Percentiles rank a stretch among this genome's conserved stretches.
These are phyloP conservation scores for Oidium heveae DNA, from an alignment of 2,329 filamentous ascomycete genomes.

Conservation along the genomic window DNA sequence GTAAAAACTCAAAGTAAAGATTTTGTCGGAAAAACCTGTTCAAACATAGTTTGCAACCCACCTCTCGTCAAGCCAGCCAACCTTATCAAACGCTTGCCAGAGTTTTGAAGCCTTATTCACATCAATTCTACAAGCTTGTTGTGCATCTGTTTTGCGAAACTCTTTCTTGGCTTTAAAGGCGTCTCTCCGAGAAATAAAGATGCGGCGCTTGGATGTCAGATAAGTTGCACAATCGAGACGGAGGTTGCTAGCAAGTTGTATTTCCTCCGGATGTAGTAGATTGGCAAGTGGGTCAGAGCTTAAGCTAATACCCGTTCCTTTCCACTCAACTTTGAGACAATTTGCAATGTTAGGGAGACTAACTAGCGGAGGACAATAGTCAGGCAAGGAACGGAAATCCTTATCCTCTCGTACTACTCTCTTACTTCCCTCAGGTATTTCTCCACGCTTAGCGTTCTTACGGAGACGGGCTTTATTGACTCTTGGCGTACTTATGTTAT, in stretches of 20 bases:
- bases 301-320: slow-evolving; percentile 55
- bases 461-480: background rate
- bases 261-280: slow-evolving; percentile 55
- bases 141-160: slow-evolving; percentile 85
- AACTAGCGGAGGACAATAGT: slow-evolving; percentile 45
- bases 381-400: slow-evolving; percentile 44
- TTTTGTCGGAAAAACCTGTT: no score
- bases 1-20: background rate
- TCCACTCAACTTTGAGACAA: slow-evolving; percentile 67
- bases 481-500: background rate
- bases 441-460: slow-evolving; percentile 2
- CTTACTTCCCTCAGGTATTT: slow-evolving; percentile 15
- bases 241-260: slow-evolving; percentile 50
- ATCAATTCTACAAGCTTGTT: slow-evolving; percentile 93
- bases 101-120: slow-evolving; percentile 93
- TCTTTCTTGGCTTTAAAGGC: slow-evolving; percentile 45
- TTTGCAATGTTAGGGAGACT: slow-evolving; percentile 42
- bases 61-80: slow-evolving; percentile 43
- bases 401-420: slow-evolving; percentile 56
- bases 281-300: slow-evolving; percentile 41
- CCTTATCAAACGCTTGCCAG: slow-evolving; percentile 69
- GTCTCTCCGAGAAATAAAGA: slow-evolving; percentile 55
- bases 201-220: slow-evolving; percentile 74
- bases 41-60: slow-evolving; percentile 8
- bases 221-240: slow-evolving; percentile 73